phyloP scores from a whole-genome alignment of 176 grass and related monocot genomes.

The Carex myosuroides region DNA sequence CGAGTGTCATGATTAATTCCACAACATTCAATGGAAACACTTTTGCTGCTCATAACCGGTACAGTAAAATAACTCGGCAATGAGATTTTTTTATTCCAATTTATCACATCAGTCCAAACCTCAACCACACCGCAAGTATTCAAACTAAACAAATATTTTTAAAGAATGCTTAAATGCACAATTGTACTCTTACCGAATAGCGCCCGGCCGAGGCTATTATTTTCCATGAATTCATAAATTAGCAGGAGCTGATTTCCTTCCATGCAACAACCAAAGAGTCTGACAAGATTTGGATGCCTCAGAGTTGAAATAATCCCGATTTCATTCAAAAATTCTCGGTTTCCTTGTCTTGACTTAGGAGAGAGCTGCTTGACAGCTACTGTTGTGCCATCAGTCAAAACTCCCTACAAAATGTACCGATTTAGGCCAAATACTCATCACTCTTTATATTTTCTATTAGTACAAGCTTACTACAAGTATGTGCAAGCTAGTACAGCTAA shows the following conservation, averaged over 20 bases:
- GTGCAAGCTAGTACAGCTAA: not conserved
- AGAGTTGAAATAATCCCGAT: constrained; percentile 92
- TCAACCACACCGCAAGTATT: not conserved
- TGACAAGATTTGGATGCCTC: constrained; percentile 85
- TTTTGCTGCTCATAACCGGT: not conserved
- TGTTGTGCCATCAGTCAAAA: constrained; percentile 51
- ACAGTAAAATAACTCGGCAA: not conserved
- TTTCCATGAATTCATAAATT: constrained; percentile 89
- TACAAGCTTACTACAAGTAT: not conserved
- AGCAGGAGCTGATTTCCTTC: constrained; percentile 73
- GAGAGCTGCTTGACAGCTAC: constrained; percentile 86
- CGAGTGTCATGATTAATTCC: not conserved
- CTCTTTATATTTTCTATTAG: not conserved
- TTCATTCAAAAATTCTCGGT: constrained; percentile 86
- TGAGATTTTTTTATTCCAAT: not conserved
- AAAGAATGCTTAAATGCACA: not conserved
- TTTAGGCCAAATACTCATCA: not conserved
- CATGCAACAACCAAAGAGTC: constrained; percentile 81
- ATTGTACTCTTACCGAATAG: constrained; percentile 55
- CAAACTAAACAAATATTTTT: not conserved
- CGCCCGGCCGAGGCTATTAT: constrained; percentile 79
- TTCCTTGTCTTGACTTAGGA: constrained; percentile 75
- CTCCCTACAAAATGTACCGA: constrained; percentile 40
- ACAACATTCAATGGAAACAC: not conserved
- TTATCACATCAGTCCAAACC: not conserved